Percentiles rank a stretch among this genome's conserved stretches.
phyloP scores from a whole-genome alignment of 2,329 filamentous ascomycete species.

The Xylariaceae sp. region DNA sequence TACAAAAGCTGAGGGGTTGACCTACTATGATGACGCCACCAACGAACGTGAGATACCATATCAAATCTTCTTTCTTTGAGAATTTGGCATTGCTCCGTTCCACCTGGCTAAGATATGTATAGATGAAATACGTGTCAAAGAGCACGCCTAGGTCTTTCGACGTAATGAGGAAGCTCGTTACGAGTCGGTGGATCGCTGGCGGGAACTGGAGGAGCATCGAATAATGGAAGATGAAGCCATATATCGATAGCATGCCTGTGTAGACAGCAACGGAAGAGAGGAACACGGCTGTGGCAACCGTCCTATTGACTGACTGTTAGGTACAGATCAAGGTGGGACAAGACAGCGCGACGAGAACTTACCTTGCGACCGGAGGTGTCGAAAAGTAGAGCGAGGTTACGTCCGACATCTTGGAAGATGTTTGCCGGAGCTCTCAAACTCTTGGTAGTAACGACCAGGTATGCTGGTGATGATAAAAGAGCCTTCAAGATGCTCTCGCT shows the following conservation, averaged over 20 bases:
- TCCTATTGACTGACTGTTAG: slow-evolving; percentile 55
- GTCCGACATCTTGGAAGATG: slow-evolving; percentile 46
- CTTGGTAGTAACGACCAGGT: background rate
- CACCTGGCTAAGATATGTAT: slow-evolving; percentile 76
- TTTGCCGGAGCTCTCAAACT: background rate
- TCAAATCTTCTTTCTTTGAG: slow-evolving; percentile 75
- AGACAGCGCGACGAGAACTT: slow-evolving; percentile 24
- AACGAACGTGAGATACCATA: slow-evolving; percentile 81
- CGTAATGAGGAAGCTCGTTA: slow-evolving; percentile 53
- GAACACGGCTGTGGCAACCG: slow-evolving; percentile 69
- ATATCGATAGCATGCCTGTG: slow-evolving; percentile 59
- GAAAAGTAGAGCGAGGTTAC: slow-evolving; percentile 50
- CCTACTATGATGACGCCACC: slow-evolving; percentile 79
- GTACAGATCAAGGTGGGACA: background rate
- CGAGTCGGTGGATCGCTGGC: slow-evolving; percentile 53
- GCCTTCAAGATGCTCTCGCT: slow-evolving; percentile 2
- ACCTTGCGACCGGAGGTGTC: slow-evolving; percentile 52
- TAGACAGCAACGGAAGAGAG: slow-evolving; percentile 67
- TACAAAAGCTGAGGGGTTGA: slow-evolving; percentile 40
- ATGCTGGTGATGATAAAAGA: background rate
- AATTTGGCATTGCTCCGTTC: slow-evolving; percentile 78
- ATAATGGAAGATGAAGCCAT: slow-evolving; percentile 61
- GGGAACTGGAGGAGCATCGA: slow-evolving; percentile 62
- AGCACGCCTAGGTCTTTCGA: slow-evolving; percentile 58
- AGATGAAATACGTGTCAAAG: slow-evolving; percentile 76